Evolutionary conservation across 2,329 filamentous ascomycete genomes (phyloP), one percentile per base, ranked within the genome.

Genomic region (Xylariaceae sp.): DNA sequence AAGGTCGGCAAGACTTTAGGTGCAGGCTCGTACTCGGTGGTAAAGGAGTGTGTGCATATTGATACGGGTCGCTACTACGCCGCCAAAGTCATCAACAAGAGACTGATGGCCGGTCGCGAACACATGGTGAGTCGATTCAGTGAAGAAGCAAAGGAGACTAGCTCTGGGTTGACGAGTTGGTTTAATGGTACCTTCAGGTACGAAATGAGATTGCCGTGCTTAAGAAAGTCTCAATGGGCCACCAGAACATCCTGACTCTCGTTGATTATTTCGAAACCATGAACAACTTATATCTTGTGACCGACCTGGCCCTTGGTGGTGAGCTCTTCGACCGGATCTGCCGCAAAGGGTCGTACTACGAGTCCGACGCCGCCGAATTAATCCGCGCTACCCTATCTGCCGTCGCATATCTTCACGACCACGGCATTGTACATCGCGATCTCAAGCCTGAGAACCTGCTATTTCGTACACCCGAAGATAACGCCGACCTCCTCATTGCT

Each of bases 231-330:
- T 97, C 93, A 1, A 96, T 99, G 90, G 94, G 94, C 50, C 93
- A 99, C 76, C 91, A 94, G 73, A 99, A 99, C 71, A 97, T 99
- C 71, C 78, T 99, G 57, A 99, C 94, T 1, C 82, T 99, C 54
- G 94, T 97, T 66, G 94, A 99, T 77, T 99, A 97, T 75, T 99
- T 99, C 70, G 94, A 99, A 78, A 99, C 94, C 6, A 96, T 97
- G 90, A 97, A 99, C 77, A 99, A 99, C 75, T 83, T 99, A 62
- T 99, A 99, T 73, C 87, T 99, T 30, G 94, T 99, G 45, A 97
- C 94, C 36, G 94, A 99, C 69, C 88, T 99, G 26, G 94, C 94
- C 15, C 86, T 97, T 15, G 94, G 94, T 60, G 94, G 94, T 64
- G 94, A 99, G 74, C 85, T 99, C 13, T 99, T 99, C 72, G 94